A percentile compares a stretch with the other conserved stretches of the same genome.
Conservation (phyloP, 495 filamentous ascomycete genomes). For the Hypoxylon crocopeplum region DNA sequence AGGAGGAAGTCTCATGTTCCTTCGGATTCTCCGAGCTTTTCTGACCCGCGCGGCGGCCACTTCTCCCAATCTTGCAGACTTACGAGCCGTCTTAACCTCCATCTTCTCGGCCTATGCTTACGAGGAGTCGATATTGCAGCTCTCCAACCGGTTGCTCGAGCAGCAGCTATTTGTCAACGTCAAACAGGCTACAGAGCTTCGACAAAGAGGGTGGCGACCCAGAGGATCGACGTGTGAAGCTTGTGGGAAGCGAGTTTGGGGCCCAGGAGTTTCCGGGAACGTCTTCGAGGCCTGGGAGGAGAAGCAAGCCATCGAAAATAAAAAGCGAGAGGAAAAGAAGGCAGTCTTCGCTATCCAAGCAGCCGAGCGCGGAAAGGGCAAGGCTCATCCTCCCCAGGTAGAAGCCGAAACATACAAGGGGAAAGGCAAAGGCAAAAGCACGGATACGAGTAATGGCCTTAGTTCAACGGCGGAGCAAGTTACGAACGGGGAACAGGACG, state of each 20-base stretch:
- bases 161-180: constrained; percentile 90
- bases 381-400: constrained; percentile 31
- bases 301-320: constrained; percentile 58
- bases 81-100: constrained; percentile 81
- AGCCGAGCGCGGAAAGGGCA: constrained; percentile 39
- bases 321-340: constrained; percentile 45
- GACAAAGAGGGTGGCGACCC: constrained; percentile 91
- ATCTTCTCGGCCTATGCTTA: constrained; percentile 96
- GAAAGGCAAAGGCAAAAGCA: constrained; percentile 45
- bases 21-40: constrained; percentile 89
- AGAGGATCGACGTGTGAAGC: constrained; percentile 84
- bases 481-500: constrained; percentile 10
- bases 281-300: constrained; percentile 84
- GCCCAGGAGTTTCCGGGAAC: constrained; percentile 78
- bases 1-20: constrained; percentile 73
- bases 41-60: constrained; percentile 80
- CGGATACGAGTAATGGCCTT: constrained; percentile 27
- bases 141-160: constrained; percentile 87
- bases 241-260: constrained; percentile 86
- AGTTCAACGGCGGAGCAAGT: constrained; percentile 5
- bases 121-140: constrained; percentile 82
- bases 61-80: constrained; percentile 85
- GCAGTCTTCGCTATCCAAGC: constrained; percentile 28
- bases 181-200: constrained; percentile 70
- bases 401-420: constrained; percentile 31